phyloP scores from a whole-genome alignment of 495 filamentous ascomycete genomes.

The Oidiodendron maius region DNA sequence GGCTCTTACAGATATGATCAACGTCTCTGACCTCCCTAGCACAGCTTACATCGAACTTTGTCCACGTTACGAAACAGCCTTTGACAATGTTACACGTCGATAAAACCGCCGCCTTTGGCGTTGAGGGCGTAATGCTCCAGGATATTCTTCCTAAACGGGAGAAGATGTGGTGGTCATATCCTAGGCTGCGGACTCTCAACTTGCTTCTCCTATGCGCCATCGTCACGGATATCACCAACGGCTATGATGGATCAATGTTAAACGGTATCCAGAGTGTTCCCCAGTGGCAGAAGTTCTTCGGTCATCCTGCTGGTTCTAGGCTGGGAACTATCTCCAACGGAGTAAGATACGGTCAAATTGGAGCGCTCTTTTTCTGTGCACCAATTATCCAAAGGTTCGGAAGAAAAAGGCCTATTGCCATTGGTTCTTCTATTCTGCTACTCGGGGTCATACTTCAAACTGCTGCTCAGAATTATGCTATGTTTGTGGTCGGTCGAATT shows the following conservation, averaged over 20 bases:
- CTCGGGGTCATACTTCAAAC: constrained; percentile 49
- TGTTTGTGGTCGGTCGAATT: constrained; percentile 32
- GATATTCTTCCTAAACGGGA: constrained; percentile 13
- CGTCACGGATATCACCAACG: constrained; percentile 18
- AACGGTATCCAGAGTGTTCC: constrained; percentile 12
- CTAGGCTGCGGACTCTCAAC: constrained; percentile 15
- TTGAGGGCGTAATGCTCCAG: constrained; percentile 11
- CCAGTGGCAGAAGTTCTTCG: constrained; percentile 12
- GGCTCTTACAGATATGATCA: no score
- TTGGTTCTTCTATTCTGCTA: constrained; percentile 52
- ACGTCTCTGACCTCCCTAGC: no score
- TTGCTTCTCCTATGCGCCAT: constrained; percentile 17
- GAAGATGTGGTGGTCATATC: constrained; percentile 19
- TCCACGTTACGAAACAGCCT: no score
- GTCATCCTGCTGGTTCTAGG: constrained; percentile 11
- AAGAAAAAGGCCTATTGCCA: constrained; percentile 50
- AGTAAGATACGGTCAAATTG: constrained; percentile 51
- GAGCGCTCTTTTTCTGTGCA: constrained; percentile 51
- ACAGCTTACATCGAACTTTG: no score
- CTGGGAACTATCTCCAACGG: constrained; percentile 36
- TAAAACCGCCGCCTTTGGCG: constrained; percentile 1
- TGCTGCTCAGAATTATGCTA: constrained; percentile 29
- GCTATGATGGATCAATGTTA: constrained; percentile 13
- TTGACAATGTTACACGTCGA: background rate
- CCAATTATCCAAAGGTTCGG: constrained; percentile 45